Conservation (phyloP, 2,329 filamentous ascomycete species). For the Fusarium continuum region DNA sequence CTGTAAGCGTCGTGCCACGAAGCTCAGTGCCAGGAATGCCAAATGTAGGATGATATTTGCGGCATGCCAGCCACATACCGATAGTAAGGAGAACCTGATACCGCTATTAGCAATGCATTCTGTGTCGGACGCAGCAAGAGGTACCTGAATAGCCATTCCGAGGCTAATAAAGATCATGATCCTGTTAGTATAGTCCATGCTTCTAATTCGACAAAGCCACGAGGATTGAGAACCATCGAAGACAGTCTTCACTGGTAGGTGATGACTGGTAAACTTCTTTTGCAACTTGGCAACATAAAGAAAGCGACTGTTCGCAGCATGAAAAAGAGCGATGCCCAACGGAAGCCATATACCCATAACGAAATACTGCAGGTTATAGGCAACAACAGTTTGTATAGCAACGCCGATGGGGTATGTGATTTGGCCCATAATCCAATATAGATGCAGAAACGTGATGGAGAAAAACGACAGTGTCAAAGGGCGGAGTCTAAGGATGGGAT, state of each 20-base stretch:
- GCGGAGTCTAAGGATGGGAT: slow-evolving; percentile 51
- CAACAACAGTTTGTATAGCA: slow-evolving; percentile 57
- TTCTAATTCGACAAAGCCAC: slow-evolving; percentile 42
- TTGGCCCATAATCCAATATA: slow-evolving; percentile 54
- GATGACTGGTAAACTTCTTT: slow-evolving; percentile 42
- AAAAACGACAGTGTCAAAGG: slow-evolving; percentile 52
- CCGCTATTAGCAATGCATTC: too few species aligned
- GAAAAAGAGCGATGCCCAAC: slow-evolving; percentile 71
- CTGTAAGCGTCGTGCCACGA: slow-evolving; percentile 28
- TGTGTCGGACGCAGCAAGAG: too few species aligned
- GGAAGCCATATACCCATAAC: slow-evolving; percentile 72
- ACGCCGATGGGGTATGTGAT: slow-evolving; percentile 49
- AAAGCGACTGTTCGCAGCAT: slow-evolving; percentile 69
- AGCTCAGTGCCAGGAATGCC: slow-evolving; percentile 66
- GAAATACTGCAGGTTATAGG: slow-evolving; percentile 59
- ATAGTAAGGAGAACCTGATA: slow-evolving; percentile 68
- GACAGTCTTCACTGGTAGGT: too few species aligned
- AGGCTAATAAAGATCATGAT: slow-evolving; percentile 59
- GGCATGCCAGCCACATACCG: slow-evolving; percentile 69
- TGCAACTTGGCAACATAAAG: slow-evolving; percentile 66
- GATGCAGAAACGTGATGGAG: slow-evolving; percentile 52
- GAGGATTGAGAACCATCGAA: background rate
- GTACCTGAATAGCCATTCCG: slow-evolving; percentile 65
- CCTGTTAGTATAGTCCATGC: slow-evolving; percentile 54
- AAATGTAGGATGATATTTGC: slow-evolving; percentile 69